These are phyloP conservation scores for Sarocladium kiliense DNA, from an alignment of 2,329 filamentous ascomycete species.

Conservation along the genomic window DNA sequence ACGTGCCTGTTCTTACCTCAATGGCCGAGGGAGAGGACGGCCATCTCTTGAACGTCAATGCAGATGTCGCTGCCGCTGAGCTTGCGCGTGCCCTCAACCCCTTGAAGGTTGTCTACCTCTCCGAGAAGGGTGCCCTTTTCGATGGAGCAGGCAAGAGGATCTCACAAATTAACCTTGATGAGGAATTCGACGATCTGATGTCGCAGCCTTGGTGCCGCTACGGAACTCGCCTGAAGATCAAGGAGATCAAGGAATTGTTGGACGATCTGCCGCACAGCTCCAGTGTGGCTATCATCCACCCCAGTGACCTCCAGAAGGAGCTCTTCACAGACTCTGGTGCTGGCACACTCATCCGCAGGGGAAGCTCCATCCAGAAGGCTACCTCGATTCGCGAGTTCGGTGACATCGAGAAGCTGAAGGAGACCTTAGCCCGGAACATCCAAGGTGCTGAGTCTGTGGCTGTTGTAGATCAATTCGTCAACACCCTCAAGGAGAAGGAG, in stretches of 20 bases:
- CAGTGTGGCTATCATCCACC: slow-evolving; percentile 95
- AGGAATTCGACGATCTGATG: slow-evolving; percentile 93
- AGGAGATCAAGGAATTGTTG: no score
- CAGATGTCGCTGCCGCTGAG: slow-evolving; percentile 92
- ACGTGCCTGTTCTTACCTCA: slow-evolving; percentile 88
- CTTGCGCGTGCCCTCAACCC: slow-evolving; percentile 84
- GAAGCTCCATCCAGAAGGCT: slow-evolving; percentile 79
- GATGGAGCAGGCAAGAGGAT: slow-evolving; percentile 93
- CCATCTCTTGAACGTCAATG: slow-evolving; percentile 94
- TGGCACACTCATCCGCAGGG: slow-evolving; percentile 85
- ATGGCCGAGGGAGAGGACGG: slow-evolving; percentile 93
- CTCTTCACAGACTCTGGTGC: slow-evolving; percentile 94
- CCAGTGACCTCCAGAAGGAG: slow-evolving; percentile 92
- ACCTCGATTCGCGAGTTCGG: slow-evolving; percentile 68
- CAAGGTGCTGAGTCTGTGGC: slow-evolving; percentile 76
- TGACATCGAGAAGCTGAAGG: slow-evolving; percentile 72
- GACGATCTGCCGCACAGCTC: slow-evolving; percentile 85
- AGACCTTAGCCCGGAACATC: slow-evolving; percentile 66
- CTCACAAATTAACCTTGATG: slow-evolving; percentile 93
- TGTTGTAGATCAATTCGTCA: slow-evolving; percentile 81
- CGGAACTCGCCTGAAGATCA: slow-evolving; percentile 93
- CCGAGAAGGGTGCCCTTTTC: slow-evolving; percentile 94
- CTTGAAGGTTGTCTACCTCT: slow-evolving; percentile 96
- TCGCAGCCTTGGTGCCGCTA: slow-evolving; percentile 70
- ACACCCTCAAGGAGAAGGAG: slow-evolving; percentile 67